Conservation (phyloP, 768 basidiomycete genomes). For the Boletus patriciae region DNA sequence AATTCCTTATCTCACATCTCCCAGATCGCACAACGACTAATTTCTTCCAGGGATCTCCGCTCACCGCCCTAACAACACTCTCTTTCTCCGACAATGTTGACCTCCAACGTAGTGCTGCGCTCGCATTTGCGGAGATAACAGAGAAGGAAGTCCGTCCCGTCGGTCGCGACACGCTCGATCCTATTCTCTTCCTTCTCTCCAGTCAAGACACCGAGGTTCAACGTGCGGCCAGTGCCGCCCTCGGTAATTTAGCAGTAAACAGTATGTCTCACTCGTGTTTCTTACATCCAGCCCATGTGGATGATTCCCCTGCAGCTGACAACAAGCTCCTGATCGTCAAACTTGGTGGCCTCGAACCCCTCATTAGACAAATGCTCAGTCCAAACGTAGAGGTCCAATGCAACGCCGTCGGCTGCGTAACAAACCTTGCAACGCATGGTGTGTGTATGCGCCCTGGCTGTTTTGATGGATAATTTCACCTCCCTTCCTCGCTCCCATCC, state of each 20-base stretch:
- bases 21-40: conserved; percentile 93
- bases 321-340: conserved; percentile 99
- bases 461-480: not conserved
- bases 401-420: conserved; percentile 98
- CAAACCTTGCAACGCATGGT: conserved; percentile 98
- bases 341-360: conserved; percentile 93
- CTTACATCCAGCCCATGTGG: conserved; percentile 10
- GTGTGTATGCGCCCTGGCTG: conserved; percentile 25
- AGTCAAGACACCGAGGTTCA: conserved; percentile 99
- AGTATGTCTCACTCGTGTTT: conserved; percentile 56
- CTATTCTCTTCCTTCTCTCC: conserved; percentile 93
- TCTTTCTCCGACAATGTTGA: conserved; percentile 99
- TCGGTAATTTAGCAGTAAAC: conserved; percentile 97
- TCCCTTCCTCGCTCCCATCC: conserved; percentile 9
- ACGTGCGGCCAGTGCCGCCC: conserved; percentile 93
- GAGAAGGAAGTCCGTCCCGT: conserved; percentile 99
- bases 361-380: conserved; percentile 98
- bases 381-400: conserved; percentile 99
- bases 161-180: conserved; percentile 95
- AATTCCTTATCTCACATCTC: not conserved
- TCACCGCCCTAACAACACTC: conserved; percentile 91
- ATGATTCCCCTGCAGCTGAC: conserved; percentile 60
- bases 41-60: conserved; percentile 93
- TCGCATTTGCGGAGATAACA: conserved; percentile 98
- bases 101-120: conserved; percentile 93